Percentiles rank a stretch among this genome's conserved stretches.
phyloP scores from a whole-genome alignment of 768 basidiomycete genomes.

The Rhizopogon rudus region DNA sequence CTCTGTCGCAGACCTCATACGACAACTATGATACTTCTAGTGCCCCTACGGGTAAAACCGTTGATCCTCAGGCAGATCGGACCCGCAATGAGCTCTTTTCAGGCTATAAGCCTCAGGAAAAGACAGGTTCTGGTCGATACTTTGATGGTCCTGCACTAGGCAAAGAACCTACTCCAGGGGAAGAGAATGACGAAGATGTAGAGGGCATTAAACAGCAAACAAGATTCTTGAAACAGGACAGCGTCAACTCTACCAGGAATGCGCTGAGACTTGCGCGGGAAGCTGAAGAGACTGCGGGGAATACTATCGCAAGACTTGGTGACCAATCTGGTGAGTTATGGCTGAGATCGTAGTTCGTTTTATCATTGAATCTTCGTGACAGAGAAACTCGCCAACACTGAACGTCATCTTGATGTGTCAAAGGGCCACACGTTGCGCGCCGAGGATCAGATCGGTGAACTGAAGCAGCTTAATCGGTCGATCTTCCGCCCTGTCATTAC shows the following conservation, averaged over 20 bases:
- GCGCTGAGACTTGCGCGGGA: slow-evolving; percentile 91
- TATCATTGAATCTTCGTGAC: background rate
- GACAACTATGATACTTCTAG: slow-evolving; percentile 21
- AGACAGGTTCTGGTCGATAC: slow-evolving; percentile 58
- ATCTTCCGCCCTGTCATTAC: slow-evolving; percentile 92
- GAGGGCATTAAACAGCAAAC: slow-evolving; percentile 96
- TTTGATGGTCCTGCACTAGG: slow-evolving; percentile 54
- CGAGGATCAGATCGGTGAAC: slow-evolving; percentile 90
- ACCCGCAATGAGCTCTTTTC: slow-evolving; percentile 74
- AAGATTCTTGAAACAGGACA: slow-evolving; percentile 86
- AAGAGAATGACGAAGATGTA: slow-evolving; percentile 81
- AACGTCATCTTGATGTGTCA: slow-evolving; percentile 89
- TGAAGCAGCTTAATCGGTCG: slow-evolving; percentile 90
- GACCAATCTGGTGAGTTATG: slow-evolving; percentile 81
- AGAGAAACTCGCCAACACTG: slow-evolving; percentile 91
- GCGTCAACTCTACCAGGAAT: slow-evolving; percentile 83
- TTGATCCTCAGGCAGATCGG: slow-evolving; percentile 42
- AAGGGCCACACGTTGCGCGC: slow-evolving; percentile 85
- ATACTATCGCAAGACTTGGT: slow-evolving; percentile 77
- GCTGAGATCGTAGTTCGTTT: background rate
- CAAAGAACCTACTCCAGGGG: slow-evolving; percentile 49
- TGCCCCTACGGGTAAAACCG: slow-evolving; percentile 1
- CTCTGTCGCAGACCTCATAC: slow-evolving; percentile 19
- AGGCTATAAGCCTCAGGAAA: slow-evolving; percentile 58
- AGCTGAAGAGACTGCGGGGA: slow-evolving; percentile 91